Evolutionary conservation across 305 asterid genomes (phyloP).

Genomic region (Fraxinus floribunda): DNA sequence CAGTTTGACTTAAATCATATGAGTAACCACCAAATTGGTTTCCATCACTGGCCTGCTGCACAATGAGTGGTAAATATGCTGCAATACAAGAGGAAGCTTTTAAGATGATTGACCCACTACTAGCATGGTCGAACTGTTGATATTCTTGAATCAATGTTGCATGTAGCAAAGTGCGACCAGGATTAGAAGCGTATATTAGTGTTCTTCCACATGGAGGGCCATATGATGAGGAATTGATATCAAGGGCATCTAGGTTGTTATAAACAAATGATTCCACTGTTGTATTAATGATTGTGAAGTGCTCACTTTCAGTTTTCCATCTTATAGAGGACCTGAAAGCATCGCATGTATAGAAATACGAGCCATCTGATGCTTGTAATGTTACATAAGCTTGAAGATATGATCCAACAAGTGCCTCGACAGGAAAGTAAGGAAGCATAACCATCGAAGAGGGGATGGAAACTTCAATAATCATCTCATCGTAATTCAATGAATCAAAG

Average conservation of each 20-base stretch:
- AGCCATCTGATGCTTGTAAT: constrained; percentile 61
- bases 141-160: constrained; percentile 61
- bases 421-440: constrained; percentile 72
- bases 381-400: constrained; percentile 73
- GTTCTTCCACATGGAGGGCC: constrained; percentile 87
- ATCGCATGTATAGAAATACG: constrained; percentile 67
- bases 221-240: constrained; percentile 25
- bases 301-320: constrained; percentile 74
- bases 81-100: constrained; percentile 65
- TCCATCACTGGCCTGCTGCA: constrained; percentile 81
- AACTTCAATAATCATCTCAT: constrained; percentile 72
- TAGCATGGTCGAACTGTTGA: constrained; percentile 51
- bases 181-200: constrained; percentile 54
- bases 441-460: constrained; percentile 66
- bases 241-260: constrained; percentile 42
- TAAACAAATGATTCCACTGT: constrained; percentile 34
- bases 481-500: constrained; percentile 72
- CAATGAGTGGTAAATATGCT: constrained; percentile 64
- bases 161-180: constrained; percentile 66
- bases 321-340: constrained; percentile 63
- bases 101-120: constrained; percentile 50
- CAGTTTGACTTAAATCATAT: constrained; percentile 51
- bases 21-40: constrained; percentile 93
- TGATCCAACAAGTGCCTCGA: constrained; percentile 73
- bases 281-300: constrained; percentile 59